These are phyloP conservation scores for Colletotrichum neosansevieriae DNA, from an alignment of 2,329 filamentous ascomycete species.

Conservation along the genomic window DNA sequence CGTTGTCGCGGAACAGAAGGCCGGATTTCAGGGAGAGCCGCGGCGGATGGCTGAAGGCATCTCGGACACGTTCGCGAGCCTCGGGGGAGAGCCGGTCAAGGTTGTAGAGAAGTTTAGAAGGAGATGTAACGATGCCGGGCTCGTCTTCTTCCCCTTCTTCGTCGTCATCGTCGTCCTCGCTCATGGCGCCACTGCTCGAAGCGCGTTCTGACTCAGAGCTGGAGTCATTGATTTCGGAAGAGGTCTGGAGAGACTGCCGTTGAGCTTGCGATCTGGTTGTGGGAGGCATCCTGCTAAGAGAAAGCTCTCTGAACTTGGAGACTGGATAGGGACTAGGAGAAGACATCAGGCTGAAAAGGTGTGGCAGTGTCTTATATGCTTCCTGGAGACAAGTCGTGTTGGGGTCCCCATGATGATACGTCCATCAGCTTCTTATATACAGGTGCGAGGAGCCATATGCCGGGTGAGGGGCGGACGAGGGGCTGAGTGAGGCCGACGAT, in stretches of 20 bases:
- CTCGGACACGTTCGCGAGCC: slow-evolving; percentile 55
- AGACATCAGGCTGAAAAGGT: slow-evolving; percentile 28
- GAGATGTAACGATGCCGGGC: slow-evolving; percentile 50
- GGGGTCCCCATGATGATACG: slow-evolving; percentile 34
- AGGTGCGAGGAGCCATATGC: slow-evolving; percentile 13
- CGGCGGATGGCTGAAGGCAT: slow-evolving; percentile 61
- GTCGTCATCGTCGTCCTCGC: slow-evolving; percentile 45
- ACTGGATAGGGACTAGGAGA: slow-evolving; percentile 50
- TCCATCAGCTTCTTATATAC: slow-evolving; percentile 31
- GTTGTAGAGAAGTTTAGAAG: slow-evolving; percentile 55
- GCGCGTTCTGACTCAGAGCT: slow-evolving; percentile 47
- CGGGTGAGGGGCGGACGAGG: slow-evolving; percentile 8
- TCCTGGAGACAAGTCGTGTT: slow-evolving; percentile 8
- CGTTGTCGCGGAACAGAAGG: slow-evolving; percentile 56
- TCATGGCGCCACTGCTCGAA: slow-evolving; percentile 44
- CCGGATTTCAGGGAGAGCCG: slow-evolving; percentile 64
- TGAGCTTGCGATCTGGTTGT: slow-evolving; percentile 49
- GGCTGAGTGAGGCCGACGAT: slow-evolving; percentile 36
- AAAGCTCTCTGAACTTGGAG: slow-evolving; percentile 55
- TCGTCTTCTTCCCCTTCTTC: slow-evolving; percentile 40
- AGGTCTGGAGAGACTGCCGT: slow-evolving; percentile 43
- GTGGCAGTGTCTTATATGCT: slow-evolving; percentile 30
- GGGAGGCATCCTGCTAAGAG: slow-evolving; percentile 54
- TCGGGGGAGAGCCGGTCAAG: slow-evolving; percentile 54
- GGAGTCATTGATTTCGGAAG: slow-evolving; percentile 42